Conservation (phyloP, 2,329 filamentous ascomycete species). For the Diplodia seriata region DNA sequence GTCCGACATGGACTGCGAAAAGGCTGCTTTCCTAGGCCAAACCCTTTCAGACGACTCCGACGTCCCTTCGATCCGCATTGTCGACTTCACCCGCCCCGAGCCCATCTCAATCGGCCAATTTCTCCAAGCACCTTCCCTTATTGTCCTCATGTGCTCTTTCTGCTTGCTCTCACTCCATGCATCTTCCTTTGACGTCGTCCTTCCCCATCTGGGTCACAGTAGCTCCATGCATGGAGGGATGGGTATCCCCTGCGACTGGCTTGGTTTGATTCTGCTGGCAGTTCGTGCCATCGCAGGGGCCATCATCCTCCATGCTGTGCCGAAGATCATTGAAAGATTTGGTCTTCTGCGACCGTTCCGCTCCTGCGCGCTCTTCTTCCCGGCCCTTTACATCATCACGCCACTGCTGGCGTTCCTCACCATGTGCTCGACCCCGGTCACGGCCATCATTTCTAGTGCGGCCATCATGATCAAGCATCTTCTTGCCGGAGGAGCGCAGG, state of each 20-base stretch:
- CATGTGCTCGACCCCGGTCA: constrained; percentile 43
- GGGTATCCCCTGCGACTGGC: constrained; percentile 55
- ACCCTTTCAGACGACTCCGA: constrained; percentile 46
- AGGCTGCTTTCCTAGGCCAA: constrained; percentile 55
- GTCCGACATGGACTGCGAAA: constrained; percentile 51
- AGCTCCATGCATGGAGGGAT: constrained; percentile 54
- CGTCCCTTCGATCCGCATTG: constrained; percentile 46
- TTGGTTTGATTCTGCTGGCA: constrained; percentile 52
- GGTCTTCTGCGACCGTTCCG: constrained; percentile 55
- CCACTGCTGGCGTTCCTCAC: constrained; percentile 49
- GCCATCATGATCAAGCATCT: constrained; percentile 54
- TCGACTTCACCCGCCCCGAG: constrained; percentile 46
- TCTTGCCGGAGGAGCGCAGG: constrained; percentile 51
- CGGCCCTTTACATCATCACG: constrained; percentile 49
- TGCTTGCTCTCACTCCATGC: constrained; percentile 64
- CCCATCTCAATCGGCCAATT: constrained; percentile 55
- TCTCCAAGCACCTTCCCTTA: constrained; percentile 54
- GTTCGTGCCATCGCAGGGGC: constrained; percentile 52
- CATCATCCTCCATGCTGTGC: constrained; percentile 48
- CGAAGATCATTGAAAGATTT: constrained; percentile 46
- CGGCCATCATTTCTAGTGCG: constrained; percentile 48
- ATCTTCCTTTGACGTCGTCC: constrained; percentile 59
- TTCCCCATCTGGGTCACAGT: constrained; percentile 57
- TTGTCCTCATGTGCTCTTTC: constrained; percentile 56
- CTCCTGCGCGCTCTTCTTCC: constrained; percentile 49